Percentiles rank a stretch among this genome's conserved stretches.
Conservation (phyloP, 2,329 filamentous ascomycete species). For the Fusarium sp. region DNA sequence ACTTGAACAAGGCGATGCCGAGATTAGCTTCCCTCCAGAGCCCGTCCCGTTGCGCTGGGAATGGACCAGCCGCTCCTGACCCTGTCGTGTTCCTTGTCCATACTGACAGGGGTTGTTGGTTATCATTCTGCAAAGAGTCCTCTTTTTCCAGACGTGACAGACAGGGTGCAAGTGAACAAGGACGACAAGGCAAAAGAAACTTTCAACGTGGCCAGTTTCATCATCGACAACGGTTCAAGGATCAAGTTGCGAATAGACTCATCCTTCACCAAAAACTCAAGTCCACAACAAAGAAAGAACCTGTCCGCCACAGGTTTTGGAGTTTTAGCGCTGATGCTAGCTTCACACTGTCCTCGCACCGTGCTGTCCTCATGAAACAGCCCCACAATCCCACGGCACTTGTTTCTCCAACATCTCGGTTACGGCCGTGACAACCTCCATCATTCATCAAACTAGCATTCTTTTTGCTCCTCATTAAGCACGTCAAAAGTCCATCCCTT, state of each 20-base stretch:
- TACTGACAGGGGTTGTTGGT: constrained; percentile 24
- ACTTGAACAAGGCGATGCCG: constrained; percentile 42
- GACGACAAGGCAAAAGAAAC: neutral
- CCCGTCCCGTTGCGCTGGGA: constrained; percentile 43
- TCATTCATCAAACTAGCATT: constrained; percentile 36
- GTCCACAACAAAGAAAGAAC: constrained; percentile 3
- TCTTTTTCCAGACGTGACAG: neutral
- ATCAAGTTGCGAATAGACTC: constrained; percentile 23
- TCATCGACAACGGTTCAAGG: neutral
- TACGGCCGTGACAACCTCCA: constrained; percentile 27
- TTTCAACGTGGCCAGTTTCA: constrained; percentile 8
- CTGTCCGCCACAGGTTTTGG: constrained; percentile 19
- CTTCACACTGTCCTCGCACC: constrained; percentile 35
- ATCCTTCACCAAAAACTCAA: neutral
- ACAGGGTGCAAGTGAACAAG: neutral
- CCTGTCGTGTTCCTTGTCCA: constrained; percentile 23
- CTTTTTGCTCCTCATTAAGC: constrained; percentile 22
- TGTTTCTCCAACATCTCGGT: constrained; percentile 42
- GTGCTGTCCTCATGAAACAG: constrained; percentile 28
- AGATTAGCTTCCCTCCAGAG: constrained; percentile 42
- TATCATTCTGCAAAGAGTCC: constrained; percentile 18
- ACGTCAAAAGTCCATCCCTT: neutral
- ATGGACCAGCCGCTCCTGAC: constrained; percentile 34
- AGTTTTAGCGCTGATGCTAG: constrained; percentile 25
- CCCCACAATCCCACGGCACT: constrained; percentile 40